Percentiles rank a stretch among this genome's conserved stretches.
Evolutionary conservation across 2,329 filamentous ascomycete genomes (phyloP).

Genomic region (Penicillium sp.): DNA sequence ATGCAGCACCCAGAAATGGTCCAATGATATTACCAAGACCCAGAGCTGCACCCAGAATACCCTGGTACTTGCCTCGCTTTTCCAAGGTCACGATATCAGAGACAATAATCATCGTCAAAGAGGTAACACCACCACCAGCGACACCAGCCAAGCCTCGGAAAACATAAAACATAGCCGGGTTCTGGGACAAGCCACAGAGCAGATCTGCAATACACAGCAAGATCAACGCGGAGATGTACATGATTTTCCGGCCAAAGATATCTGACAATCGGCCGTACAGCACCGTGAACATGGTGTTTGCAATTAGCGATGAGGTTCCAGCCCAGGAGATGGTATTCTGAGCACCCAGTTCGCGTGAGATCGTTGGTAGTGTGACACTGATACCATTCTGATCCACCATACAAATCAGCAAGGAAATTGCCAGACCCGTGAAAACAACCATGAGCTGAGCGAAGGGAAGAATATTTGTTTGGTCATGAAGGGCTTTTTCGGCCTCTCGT

Average conservation of each 20-base stretch:
- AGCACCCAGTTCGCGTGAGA: conserved; percentile 50
- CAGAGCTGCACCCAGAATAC: conserved; percentile 47
- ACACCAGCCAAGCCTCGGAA: conserved; percentile 62
- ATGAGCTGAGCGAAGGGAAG: conserved; percentile 51
- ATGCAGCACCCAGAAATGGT: conserved; percentile 50
- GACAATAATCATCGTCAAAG: conserved; percentile 62
- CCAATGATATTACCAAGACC: conserved; percentile 50
- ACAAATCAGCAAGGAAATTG: conserved; percentile 55
- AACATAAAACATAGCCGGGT: conserved; percentile 59
- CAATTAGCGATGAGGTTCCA: conserved; percentile 68
- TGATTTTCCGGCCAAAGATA: conserved; percentile 60
- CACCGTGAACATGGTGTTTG: conserved; percentile 64
- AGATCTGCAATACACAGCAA: conserved; percentile 59
- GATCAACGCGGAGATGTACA: conserved; percentile 55
- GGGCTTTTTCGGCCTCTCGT: conserved; percentile 45
- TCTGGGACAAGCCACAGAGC: conserved; percentile 58
- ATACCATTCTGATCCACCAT: conserved; percentile 61
- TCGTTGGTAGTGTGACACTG: conserved; percentile 54
- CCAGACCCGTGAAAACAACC: conserved; percentile 53
- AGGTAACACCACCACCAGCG: conserved; percentile 62
- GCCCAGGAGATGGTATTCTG: conserved; percentile 63
- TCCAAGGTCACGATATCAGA: conserved; percentile 60
- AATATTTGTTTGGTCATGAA: conserved; percentile 60
- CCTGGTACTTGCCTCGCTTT: conserved; percentile 58
- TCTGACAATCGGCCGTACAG: conserved; percentile 64